Conservation (phyloP, 768 basidiomycete species). For the Russula sp. region DNA sequence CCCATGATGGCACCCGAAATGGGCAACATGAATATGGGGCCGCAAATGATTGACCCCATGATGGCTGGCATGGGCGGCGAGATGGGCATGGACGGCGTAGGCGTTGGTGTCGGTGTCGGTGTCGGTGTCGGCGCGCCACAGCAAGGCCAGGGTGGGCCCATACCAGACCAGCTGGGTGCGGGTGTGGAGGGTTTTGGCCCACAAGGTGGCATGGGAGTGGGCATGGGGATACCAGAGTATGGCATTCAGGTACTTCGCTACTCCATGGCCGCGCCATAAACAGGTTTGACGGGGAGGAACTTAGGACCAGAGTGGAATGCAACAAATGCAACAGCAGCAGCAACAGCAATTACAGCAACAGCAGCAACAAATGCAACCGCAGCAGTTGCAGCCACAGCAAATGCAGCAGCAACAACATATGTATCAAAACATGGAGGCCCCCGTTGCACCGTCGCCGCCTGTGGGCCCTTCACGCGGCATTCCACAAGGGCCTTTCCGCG, state of each 20-base stretch:
- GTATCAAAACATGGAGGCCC: slow-evolving; percentile 57
- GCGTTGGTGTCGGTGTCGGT: slow-evolving; percentile 18
- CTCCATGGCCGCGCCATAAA: neutral
- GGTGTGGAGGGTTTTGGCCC: slow-evolving; percentile 16
- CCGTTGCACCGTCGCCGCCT: slow-evolving; percentile 40
- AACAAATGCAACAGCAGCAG: slow-evolving; percentile 20
- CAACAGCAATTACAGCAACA: slow-evolving; percentile 8
- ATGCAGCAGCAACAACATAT: slow-evolving; percentile 35
- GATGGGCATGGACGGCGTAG: slow-evolving; percentile 42
- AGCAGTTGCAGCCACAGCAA: slow-evolving; percentile 33
- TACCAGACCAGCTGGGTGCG: slow-evolving; percentile 22
- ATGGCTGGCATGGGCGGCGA: slow-evolving; percentile 73
- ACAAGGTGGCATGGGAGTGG: slow-evolving; percentile 16
- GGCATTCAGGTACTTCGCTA: slow-evolving; percentile 58
- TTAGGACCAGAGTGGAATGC: slow-evolving; percentile 37
- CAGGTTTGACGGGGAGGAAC: neutral
- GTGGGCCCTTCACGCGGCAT: slow-evolving; percentile 23
- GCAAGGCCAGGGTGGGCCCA: slow-evolving; percentile 17
- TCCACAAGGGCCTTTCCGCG: slow-evolving; percentile 37
- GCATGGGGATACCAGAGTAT: slow-evolving; percentile 41
- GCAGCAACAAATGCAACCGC: slow-evolving; percentile 37
- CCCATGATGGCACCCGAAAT: slow-evolving; percentile 24
- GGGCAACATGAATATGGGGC: slow-evolving; percentile 20
- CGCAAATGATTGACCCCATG: slow-evolving; percentile 51
- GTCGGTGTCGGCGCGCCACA: slow-evolving; percentile 21